Conservation (phyloP, 2,329 filamentous ascomycete species). For the Balansia obtecta region DNA sequence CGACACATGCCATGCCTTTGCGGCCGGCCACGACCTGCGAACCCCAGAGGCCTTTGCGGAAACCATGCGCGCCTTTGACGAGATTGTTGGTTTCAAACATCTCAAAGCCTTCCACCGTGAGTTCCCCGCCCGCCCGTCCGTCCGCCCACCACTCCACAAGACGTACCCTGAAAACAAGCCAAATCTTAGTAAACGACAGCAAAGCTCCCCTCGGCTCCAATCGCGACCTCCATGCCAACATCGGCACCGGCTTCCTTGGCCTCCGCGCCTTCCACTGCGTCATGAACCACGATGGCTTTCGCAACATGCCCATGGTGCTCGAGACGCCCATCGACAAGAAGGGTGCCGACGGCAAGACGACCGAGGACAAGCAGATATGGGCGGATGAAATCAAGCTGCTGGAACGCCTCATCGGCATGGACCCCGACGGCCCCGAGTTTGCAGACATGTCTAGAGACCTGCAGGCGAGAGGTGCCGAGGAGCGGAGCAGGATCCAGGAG, state of each 20-base stretch:
- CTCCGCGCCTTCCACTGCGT: conserved; percentile 82
- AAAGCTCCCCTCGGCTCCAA: conserved; percentile 77
- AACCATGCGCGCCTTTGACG: conserved; percentile 66
- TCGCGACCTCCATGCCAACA: conserved; percentile 88
- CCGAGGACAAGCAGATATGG: conserved; percentile 77
- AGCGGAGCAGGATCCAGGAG: conserved; percentile 63
- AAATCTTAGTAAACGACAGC: conserved; percentile 72
- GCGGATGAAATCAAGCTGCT: conserved; percentile 90
- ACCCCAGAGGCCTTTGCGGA: conserved; percentile 58
- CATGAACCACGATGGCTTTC: conserved; percentile 69
- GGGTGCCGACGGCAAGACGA: conserved; percentile 49
- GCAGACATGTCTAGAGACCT: conserved; percentile 49
- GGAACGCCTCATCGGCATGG: conserved; percentile 77
- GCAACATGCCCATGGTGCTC: conserved; percentile 76
- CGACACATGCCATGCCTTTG: conserved; percentile 94
- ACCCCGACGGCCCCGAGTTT: conserved; percentile 65
- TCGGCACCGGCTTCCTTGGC: conserved; percentile 87
- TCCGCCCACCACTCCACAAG: too few relatives aligned
- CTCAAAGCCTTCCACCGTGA: conserved; percentile 66
- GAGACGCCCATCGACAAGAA: conserved; percentile 85
- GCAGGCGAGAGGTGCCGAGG: conserved; percentile 52
- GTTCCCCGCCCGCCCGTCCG: too few relatives aligned
- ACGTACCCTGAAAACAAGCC: too few relatives aligned
- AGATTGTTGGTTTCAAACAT: conserved; percentile 64
- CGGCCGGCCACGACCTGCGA: conserved; percentile 82